Evolutionary conservation across 768 basidiomycete species (phyloP).

Genomic region (Tricholoma flavovirens): DNA sequence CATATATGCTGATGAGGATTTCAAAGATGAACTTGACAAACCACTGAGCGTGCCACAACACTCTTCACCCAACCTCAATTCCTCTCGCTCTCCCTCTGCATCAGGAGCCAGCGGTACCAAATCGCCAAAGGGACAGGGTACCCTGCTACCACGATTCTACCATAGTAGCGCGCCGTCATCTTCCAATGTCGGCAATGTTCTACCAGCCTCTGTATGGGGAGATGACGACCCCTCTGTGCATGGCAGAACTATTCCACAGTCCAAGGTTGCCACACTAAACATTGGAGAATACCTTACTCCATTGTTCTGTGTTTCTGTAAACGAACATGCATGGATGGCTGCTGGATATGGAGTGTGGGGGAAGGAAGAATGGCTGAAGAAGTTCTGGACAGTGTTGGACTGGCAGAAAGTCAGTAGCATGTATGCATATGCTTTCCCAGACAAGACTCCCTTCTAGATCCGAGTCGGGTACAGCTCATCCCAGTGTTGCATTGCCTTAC

Average conservation of each 20-base stretch:
- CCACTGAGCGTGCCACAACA: constrained; percentile 17
- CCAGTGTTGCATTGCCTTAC: neutral
- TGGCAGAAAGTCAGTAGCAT: constrained; percentile 57
- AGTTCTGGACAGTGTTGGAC: constrained; percentile 80
- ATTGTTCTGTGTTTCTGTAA: constrained; percentile 69
- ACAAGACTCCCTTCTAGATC: neutral
- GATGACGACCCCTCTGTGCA: neutral
- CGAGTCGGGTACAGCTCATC: neutral
- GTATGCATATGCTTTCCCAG: constrained; percentile 17
- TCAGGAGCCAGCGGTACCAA: constrained; percentile 34
- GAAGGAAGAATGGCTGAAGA: constrained; percentile 76
- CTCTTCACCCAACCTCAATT: constrained; percentile 24
- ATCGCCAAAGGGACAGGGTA: constrained; percentile 23
- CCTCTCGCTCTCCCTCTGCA: constrained; percentile 38
- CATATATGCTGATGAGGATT: neutral
- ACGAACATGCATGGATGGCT: constrained; percentile 84
- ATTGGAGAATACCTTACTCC: constrained; percentile 63
- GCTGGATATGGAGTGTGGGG: constrained; percentile 89
- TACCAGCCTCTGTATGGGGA: neutral
- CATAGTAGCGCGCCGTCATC: constrained; percentile 14
- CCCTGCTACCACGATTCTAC: constrained; percentile 24
- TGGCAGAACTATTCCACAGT: constrained; percentile 6
- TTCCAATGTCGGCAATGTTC: neutral
- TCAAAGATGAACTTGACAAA: constrained; percentile 1
- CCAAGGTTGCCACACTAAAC: constrained; percentile 21